Evolutionary conservation across 129 eudicot genomes (phyloP).

Genomic region (Ambrosia trifida): DNA sequence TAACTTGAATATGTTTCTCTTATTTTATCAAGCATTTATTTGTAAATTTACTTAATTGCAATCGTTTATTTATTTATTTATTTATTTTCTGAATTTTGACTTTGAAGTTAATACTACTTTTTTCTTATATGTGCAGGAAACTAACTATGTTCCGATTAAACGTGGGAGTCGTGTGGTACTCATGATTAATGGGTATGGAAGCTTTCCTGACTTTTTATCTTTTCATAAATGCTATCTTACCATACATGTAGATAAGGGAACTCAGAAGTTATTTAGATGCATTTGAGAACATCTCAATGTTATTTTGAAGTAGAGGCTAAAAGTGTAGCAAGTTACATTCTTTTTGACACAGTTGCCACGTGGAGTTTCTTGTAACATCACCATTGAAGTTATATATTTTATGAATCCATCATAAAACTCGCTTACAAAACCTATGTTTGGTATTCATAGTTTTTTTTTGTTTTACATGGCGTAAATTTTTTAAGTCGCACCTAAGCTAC

Average conservation of each 20-base stretch:
- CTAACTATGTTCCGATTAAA: slow-evolving; percentile 80
- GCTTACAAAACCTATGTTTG: not conserved
- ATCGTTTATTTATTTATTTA: not conserved
- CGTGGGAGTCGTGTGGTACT: slow-evolving; percentile 87
- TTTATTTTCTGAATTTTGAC: not conserved
- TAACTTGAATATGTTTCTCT: slow-evolving; percentile 7
- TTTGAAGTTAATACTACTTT: slow-evolving; percentile 12
- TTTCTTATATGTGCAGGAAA: slow-evolving; percentile 59
- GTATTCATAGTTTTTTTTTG: not conserved
- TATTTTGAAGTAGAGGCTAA: not conserved
- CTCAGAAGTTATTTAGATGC: slow-evolving; percentile 21
- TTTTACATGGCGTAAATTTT: not conserved
- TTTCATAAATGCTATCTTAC: slow-evolving; percentile 2
- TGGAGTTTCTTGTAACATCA: slow-evolving; percentile 1
- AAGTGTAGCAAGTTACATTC: slow-evolving; percentile 5
- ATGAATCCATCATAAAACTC: not conserved
- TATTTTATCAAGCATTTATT: not conserved
- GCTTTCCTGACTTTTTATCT: slow-evolving; percentile 1
- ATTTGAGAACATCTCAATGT: slow-evolving; percentile 3
- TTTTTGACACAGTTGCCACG: slow-evolving; percentile 9
- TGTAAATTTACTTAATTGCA: not conserved
- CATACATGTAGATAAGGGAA: slow-evolving; percentile 1
- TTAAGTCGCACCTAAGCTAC: not conserved
- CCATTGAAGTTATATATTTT: not conserved
- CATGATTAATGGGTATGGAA: slow-evolving; percentile 84